Base-by-base conservation (phyloP, 225 moss, liverwort and hornwort species). In the Takakia lepidozioides region DNA sequence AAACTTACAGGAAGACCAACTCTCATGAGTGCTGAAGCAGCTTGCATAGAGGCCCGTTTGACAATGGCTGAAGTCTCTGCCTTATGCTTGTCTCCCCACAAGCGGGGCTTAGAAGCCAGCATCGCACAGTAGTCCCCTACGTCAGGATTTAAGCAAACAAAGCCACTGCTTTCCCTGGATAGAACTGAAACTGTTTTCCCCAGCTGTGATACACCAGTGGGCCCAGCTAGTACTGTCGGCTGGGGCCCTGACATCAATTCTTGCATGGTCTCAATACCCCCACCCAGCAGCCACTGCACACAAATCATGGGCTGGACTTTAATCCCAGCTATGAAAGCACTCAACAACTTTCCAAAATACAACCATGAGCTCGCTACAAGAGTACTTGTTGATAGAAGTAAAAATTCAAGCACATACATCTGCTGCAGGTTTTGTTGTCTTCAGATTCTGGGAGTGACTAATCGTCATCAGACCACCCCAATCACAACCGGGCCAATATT, bases 231-330 rank as follows among this genome's bases (percentile, higher is more conserved):
- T 50, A 49, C 54, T 59, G 66, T 37, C 46, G 57, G n/a, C 40
- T 40, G 65, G 58, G 52, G 51, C 41, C 75, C 64, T 44, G 61
- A 39, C 30, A 70, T 75, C 20, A 98, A 66, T 62, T 87, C 91
- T 38, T 50, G 68, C 62, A 98, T 56, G 51, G 82, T 73, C 73
- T 98, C 80, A 43, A 98, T 71, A 38, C 90, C 90, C 36, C 75
- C 56, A 43, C 95, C 91, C 39, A 87, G 60, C 55, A 87, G 67
- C 95, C 95, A 98, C 95, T 98, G 91, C 41, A 51, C 39, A 44
- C 52, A 63, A 34, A 57, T 55, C 57, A 51, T n/a, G n/a, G n/a
- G n/a, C n/a, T n/a, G n/a, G n/a, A n/a, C n/a, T n/a, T n/a, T n/a
- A n/a, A n/a, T n/a, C n/a, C n/a, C n/a, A n/a, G n/a, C n/a, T n/a